phyloP scores from a whole-genome alignment of 2,329 filamentous ascomycete genomes.

The Trichophyton rubrum region DNA sequence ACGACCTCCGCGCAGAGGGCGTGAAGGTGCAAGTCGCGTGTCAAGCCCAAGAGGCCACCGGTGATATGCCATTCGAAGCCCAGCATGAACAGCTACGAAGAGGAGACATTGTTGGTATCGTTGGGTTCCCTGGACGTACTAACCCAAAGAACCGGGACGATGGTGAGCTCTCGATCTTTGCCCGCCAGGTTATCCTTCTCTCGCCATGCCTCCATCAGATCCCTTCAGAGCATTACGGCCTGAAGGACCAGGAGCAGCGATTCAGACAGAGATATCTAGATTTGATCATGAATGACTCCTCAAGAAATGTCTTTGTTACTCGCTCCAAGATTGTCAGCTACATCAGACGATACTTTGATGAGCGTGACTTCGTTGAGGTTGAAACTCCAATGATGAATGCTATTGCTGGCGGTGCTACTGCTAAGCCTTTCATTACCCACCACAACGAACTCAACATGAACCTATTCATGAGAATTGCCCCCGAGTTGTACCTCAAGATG shows the following conservation, averaged over 20 bases:
- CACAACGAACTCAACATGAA: constrained; percentile 95
- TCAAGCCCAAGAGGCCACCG: constrained; percentile 64
- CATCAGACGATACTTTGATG: constrained; percentile 79
- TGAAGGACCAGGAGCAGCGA: constrained; percentile 89
- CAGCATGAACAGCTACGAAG: constrained; percentile 82
- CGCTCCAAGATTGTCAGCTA: constrained; percentile 80
- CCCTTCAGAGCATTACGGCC: constrained; percentile 74
- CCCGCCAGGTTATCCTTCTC: constrained; percentile 70
- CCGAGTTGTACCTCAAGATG: constrained; percentile 95
- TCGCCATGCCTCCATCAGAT: constrained; percentile 85
- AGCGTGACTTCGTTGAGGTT: constrained; percentile 79
- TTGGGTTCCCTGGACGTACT: constrained; percentile 73
- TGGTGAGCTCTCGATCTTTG: constrained; percentile 90
- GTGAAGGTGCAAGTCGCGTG: constrained; percentile 83
- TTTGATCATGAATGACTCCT: constrained; percentile 88
- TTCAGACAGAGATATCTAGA: constrained; percentile 91
- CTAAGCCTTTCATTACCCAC: constrained; percentile 86
- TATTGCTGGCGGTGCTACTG: constrained; percentile 89
- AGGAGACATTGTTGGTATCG: constrained; percentile 84
- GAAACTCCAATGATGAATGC: constrained; percentile 97
- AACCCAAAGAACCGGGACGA: constrained; percentile 78
- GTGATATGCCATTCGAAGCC: constrained; percentile 60
- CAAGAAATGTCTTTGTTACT: constrained; percentile 70
- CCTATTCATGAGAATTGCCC: constrained; percentile 87
- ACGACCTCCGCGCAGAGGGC: constrained; percentile 67